These are phyloP conservation scores for Xylariaceae sp. DNA, from an alignment of 2,329 filamentous ascomycete genomes.

Conservation along the genomic window DNA sequence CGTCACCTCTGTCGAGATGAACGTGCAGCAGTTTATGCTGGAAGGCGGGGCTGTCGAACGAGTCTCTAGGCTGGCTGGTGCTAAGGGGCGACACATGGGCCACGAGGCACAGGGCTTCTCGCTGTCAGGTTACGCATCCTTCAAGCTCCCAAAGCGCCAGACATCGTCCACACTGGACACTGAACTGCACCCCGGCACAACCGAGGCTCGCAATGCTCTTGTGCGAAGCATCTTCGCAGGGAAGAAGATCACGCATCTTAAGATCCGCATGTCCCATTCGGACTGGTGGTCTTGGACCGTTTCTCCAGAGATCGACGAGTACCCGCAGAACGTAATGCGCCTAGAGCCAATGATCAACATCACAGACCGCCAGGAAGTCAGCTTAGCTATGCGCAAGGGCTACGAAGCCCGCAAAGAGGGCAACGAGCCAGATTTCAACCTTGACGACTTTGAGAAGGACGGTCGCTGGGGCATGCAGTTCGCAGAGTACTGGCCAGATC, in stretches of 20 bases:
- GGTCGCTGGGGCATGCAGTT: constrained; percentile 26
- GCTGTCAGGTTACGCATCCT: constrained; percentile 15
- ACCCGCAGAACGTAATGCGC: constrained; percentile 16
- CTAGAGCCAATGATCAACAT: constrained; percentile 27
- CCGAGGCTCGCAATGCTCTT: constrained; percentile 4
- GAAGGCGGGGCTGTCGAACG: constrained; percentile 27
- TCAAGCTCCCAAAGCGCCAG: constrained; percentile 10
- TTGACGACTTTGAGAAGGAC: constrained; percentile 23
- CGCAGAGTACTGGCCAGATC: constrained; percentile 24
- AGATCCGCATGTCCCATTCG: constrained; percentile 22
- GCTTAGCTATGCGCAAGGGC: constrained; percentile 21
- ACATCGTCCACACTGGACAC: not conserved
- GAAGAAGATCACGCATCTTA: constrained; percentile 23
- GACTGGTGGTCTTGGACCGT: constrained; percentile 27
- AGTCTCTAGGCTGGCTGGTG: constrained; percentile 21
- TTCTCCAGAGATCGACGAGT: constrained; percentile 6
- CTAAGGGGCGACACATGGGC: constrained; percentile 19
- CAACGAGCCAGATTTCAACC: constrained; percentile 20
- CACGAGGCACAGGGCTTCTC: constrained; percentile 16
- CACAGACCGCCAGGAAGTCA: constrained; percentile 12
- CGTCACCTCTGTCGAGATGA: constrained; percentile 23
- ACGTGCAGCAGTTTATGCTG: constrained; percentile 21
- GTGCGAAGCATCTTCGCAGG: constrained; percentile 15
- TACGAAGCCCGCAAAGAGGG: constrained; percentile 23
- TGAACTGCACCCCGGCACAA: constrained; percentile 4